Evolutionary conservation across 331 rosid genomes (phyloP).

Genomic region (Arachis monticola): DNA sequence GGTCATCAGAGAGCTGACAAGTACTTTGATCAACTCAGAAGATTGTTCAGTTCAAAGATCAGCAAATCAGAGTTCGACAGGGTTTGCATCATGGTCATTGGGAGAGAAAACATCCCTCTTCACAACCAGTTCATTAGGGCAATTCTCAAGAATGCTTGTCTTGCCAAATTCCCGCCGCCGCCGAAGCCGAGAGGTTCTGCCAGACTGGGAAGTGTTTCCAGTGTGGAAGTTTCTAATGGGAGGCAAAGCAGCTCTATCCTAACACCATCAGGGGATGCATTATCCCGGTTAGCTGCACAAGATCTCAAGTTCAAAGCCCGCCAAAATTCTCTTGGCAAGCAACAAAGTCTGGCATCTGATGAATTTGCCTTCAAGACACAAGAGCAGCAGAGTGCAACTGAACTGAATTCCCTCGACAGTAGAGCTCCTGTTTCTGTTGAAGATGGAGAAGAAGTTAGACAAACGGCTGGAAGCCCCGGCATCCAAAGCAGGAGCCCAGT

Average conservation of each 20-base stretch:
- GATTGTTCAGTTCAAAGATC: constrained; percentile 68
- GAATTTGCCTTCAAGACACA: constrained; percentile 57
- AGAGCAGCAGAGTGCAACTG: constrained; percentile 91
- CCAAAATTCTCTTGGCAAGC: constrained; percentile 63
- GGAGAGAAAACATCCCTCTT: constrained; percentile 76
- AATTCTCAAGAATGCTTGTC: constrained; percentile 72
- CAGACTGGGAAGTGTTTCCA: constrained; percentile 43
- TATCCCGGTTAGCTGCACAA: constrained; percentile 49
- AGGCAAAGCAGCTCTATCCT: constrained; percentile 35
- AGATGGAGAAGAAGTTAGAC: constrained; percentile 99
- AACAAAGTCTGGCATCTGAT: constrained; percentile 50
- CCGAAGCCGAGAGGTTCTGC: constrained; percentile 23
- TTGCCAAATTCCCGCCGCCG: constrained; percentile 90
- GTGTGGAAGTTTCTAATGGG: constrained; percentile 53
- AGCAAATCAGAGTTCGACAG: constrained; percentile 72
- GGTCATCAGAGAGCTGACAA: constrained; percentile 73
- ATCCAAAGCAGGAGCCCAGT: constrained; percentile 90
- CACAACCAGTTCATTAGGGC: constrained; percentile 79
- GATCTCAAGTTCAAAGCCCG: constrained; percentile 60
- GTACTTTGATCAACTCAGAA: constrained; percentile 75
- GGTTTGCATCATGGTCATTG: constrained; percentile 64
- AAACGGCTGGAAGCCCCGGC: constrained; percentile 80
- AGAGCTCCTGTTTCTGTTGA: constrained; percentile 95
- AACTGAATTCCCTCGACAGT: constrained; percentile 91
- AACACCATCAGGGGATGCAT: constrained; percentile 54